Base-by-base conservation (phyloP, 805 yeast species). In the Saccharomycopsis guyanensis region DNA sequence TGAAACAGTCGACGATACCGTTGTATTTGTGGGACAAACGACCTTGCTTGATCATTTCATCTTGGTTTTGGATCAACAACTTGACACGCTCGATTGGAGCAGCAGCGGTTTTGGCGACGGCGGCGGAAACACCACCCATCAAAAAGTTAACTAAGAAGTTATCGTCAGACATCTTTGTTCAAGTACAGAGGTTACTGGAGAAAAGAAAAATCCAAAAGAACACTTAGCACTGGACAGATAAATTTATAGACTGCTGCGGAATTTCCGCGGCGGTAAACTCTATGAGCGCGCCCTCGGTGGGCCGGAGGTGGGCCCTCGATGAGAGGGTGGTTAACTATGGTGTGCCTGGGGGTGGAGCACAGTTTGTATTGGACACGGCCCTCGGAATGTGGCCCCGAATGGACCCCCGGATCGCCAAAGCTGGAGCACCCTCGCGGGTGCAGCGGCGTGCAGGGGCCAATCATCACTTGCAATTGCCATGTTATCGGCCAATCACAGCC, bases 111-210 rank as follows among this genome's bases (percentile, higher is more conserved):
- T 88, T 88, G 60, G 96, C 84, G 74, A 88, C 89, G 65, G 96
- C 96, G 75, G 96, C 96, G 75, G 96, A 87, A 61, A 88, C 94
- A 87, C 96, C 96, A 74, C 96, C 96, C 96, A 89, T 87, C 73
- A 86, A 64, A 79, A 86, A 86, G 68, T 80, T 84, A 64, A 73
- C 62, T 60, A 70, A 61, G 68, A 76, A 76, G 59, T 69, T 65
- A 52, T 80, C 68, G 55, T 63, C 63, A 42, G 44, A 40, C 50
- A 46, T 46, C 32, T 41, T 46, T n/a, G 40, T 19, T 45, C 10
- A 16, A 12, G 10, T 13, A 34, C 12, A 34, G 22, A 8, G 38
- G 8, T 16, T 34, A 6, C 10, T 34, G 29, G 29, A 10, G 10
- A 7, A 25, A 6, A 25, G 29, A 25, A 25, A 10, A 25, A 25